A percentile compares a stretch with the other conserved stretches of the same genome.
These are phyloP conservation scores for Halophytophthora polymorphica DNA, from an alignment of 352 stramenopile genomes.

Conservation along the genomic window DNA sequence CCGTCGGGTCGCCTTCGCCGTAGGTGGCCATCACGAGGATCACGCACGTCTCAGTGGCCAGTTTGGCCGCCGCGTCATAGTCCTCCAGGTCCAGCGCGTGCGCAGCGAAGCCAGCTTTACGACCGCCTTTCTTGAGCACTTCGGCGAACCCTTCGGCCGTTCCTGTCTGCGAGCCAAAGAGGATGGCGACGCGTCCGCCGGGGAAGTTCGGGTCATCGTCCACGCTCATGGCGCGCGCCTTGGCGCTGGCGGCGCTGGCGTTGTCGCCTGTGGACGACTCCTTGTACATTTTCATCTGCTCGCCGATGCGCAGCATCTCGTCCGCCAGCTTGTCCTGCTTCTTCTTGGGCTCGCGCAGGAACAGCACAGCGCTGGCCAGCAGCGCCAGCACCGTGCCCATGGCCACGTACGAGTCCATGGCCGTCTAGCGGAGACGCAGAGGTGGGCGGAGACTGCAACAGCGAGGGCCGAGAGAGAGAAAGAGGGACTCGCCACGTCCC, in stretches of 20 bases:
- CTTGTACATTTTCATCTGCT: conserved; percentile 86
- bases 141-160: conserved; percentile 97
- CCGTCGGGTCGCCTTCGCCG: conserved; percentile 97
- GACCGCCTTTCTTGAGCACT: conserved; percentile 88
- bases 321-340: conserved; percentile 63
- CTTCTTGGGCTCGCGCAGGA: conserved; percentile 48
- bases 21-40: conserved; percentile 98
- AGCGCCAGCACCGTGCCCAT: conserved; percentile 66
- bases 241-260: not conserved
- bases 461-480: no score
- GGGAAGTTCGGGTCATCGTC: conserved; percentile 46
- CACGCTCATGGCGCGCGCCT: conserved; percentile 11
- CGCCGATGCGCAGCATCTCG: conserved; percentile 66
- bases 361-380: conserved; percentile 59
- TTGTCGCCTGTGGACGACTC: conserved; percentile 33
- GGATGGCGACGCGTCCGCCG: conserved; percentile 83
- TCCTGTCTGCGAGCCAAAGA: conserved; percentile 97
- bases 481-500: no score
- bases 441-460: not conserved
- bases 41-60: conserved; percentile 53
- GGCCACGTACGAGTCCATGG: conserved; percentile 65
- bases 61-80: conserved; percentile 73
- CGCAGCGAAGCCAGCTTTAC: conserved; percentile 83
- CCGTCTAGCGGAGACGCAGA: conserved; percentile 2
- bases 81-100: conserved; percentile 95